phyloP scores from a whole-genome alignment of 1,284 basidiomycete species.

The Cutaneotrichosporon curvatum region DNA sequence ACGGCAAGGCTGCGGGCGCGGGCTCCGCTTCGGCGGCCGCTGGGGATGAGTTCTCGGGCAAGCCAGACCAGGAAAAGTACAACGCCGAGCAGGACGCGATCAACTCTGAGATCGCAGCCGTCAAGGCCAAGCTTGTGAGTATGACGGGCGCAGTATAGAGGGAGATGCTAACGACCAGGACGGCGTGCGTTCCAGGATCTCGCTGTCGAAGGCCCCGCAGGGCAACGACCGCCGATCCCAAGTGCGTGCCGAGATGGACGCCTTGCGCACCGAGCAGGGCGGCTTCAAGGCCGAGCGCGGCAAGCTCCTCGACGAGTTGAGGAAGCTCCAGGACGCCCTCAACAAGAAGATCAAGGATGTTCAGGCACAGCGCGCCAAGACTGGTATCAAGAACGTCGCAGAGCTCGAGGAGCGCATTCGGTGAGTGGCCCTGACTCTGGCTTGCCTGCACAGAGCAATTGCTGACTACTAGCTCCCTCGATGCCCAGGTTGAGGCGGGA shows the following conservation, averaged over 20 bases:
- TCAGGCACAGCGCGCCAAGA: constrained; percentile 72
- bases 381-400: constrained; percentile 73
- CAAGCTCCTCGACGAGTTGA: constrained; percentile 77
- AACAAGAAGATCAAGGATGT: constrained; percentile 89
- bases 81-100: constrained; percentile 76
- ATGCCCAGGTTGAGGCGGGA: constrained; percentile 86
- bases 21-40: constrained; percentile 5
- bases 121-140: constrained; percentile 73
- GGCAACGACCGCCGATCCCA: constrained; percentile 55
- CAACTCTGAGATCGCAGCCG: constrained; percentile 71
- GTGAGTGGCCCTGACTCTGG: constrained; percentile 49
- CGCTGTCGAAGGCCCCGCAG: constrained; percentile 54
- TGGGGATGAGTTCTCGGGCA: constrained; percentile 50
- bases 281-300: constrained; percentile 63
- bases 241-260: constrained; percentile 76
- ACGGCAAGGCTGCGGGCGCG: constrained; percentile 13
- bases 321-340: constrained; percentile 69
- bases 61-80: constrained; percentile 72
- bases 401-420: constrained; percentile 83
- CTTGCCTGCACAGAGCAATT: background rate
- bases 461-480: constrained; percentile 47
- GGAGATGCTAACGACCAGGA: constrained; percentile 50
- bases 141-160: background rate
- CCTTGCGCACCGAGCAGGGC: constrained; percentile 71
- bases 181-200: constrained; percentile 71